Base-by-base conservation (phyloP, 1,284 basidiomycete genomes). In the Hemileia vastatrix region DNA sequence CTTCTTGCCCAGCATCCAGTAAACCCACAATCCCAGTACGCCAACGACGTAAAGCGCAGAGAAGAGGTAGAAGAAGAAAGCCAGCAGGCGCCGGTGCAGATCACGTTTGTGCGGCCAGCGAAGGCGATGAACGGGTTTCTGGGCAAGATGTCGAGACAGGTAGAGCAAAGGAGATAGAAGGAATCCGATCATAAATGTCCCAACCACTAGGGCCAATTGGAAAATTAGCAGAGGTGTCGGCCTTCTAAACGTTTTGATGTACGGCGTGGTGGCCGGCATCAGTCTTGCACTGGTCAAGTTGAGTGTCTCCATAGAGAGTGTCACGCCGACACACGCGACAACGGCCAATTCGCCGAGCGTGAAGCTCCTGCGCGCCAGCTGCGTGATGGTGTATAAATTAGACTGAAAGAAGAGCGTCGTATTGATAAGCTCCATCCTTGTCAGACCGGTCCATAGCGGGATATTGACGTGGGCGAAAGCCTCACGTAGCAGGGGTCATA, bases 141-240 rank as follows among this genome's bases (percentile, higher is more conserved):
- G 90, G 0, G 94, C 93, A 65, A 94, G 87, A 73, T 92, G 86
- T 1, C 95, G 84, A 13, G 91, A 94, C 15, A 97, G 82, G 61
- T 92, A 87, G 15, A 98, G 86, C 8, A 98, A 80, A 0, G 95
- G 95, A 0, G 90, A 91, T 15, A 98, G 83, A 11, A 96, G 79
- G 77, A 96, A 90, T 3, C 95, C 95, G 13, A 86, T 86, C 21
- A 96, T 80, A 63, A 97, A 83, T 0, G 91, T 88, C 27, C 95
- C 95, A 8, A 88, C 88, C 52, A 97, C 87, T 43, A 98, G 81
- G 0, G 94, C 90, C 44, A 94, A 82, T 75, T 98, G 94, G 76
- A 92, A 93, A 54, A 87, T 83, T 51, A 98, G 81, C 9, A 98
- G 81, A 3, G 94, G 92, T 0, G 90, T 95, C 1, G 95, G 92